phyloP scores from a whole-genome alignment of 345 rosid genomes.

The Dipteronia dyeriana region DNA sequence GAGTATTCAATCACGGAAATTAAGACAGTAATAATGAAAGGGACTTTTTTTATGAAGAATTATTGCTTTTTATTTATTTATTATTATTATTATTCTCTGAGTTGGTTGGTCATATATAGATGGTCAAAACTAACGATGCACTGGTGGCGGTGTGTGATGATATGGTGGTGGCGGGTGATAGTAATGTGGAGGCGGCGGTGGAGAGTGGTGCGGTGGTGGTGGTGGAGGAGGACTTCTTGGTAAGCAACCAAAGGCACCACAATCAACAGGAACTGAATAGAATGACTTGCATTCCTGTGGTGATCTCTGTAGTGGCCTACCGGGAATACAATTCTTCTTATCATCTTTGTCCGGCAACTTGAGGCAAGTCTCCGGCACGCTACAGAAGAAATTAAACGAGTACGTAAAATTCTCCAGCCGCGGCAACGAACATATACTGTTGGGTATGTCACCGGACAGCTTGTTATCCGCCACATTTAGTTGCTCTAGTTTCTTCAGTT shows the following conservation, averaged over 20 bases:
- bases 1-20: background rate
- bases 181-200: conserved; percentile 2
- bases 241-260: conserved; percentile 57
- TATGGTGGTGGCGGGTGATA: too few relatives aligned
- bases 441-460: conserved; percentile 64
- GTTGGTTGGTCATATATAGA: background rate
- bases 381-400: conserved; percentile 61
- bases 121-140: conserved; percentile 8
- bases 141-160: too few relatives aligned
- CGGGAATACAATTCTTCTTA: conserved; percentile 59
- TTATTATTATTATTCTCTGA: background rate
- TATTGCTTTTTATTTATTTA: too few relatives aligned
- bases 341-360: conserved; percentile 56
- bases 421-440: conserved; percentile 63
- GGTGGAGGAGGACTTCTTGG: conserved; percentile 37
- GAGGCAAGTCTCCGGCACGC: conserved; percentile 61
- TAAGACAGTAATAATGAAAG: background rate
- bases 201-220: conserved; percentile 20
- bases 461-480: conserved; percentile 68
- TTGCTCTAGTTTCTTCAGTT: conserved; percentile 76
- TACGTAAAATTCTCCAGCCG: conserved; percentile 75
- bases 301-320: conserved; percentile 65
- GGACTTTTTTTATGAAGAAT: background rate
- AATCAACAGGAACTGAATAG: conserved; percentile 53
- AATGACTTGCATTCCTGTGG: conserved; percentile 54